Conservation (phyloP, 441 rosid species). For the Aleurites moluccanus region DNA sequence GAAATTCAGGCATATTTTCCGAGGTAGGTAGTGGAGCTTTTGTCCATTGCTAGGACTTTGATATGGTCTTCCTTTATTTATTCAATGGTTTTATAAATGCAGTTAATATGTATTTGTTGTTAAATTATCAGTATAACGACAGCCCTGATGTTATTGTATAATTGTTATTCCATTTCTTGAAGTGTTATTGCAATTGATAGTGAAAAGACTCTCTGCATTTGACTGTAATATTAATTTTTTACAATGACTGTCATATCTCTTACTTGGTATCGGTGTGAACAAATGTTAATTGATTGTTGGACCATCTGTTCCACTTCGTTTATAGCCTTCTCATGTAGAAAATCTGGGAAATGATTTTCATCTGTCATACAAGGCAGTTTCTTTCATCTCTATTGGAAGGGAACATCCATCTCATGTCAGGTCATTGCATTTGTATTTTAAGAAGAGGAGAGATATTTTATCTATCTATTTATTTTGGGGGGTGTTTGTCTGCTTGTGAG, state of each 20-base stretch:
- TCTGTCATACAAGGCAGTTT: neutral
- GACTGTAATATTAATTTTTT: neutral
- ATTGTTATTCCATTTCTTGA: neutral
- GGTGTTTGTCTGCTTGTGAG: too few relatives aligned
- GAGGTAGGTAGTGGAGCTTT: constrained; percentile 50
- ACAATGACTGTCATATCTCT: neutral
- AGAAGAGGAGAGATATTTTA: too few relatives aligned
- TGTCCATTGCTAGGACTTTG: neutral
- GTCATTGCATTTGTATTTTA: neutral
- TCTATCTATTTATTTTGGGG: too few relatives aligned
- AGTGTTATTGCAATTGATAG: neutral
- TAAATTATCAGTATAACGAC: neutral
- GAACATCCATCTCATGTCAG: too few relatives aligned
- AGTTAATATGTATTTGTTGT: neutral
- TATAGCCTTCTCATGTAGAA: neutral
- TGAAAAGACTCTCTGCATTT: neutral
- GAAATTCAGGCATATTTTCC: constrained; percentile 98
- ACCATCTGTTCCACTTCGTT: neutral
- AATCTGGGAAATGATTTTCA: neutral
- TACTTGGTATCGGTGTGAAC: neutral
- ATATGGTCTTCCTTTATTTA: neutral
- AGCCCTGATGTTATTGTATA: neutral
- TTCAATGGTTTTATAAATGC: too few relatives aligned
- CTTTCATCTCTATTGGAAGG: neutral
- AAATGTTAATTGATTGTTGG: neutral